These are phyloP conservation scores for Astrocystis sublimbata DNA, from an alignment of 495 filamentous ascomycete species.

Conservation along the genomic window DNA sequence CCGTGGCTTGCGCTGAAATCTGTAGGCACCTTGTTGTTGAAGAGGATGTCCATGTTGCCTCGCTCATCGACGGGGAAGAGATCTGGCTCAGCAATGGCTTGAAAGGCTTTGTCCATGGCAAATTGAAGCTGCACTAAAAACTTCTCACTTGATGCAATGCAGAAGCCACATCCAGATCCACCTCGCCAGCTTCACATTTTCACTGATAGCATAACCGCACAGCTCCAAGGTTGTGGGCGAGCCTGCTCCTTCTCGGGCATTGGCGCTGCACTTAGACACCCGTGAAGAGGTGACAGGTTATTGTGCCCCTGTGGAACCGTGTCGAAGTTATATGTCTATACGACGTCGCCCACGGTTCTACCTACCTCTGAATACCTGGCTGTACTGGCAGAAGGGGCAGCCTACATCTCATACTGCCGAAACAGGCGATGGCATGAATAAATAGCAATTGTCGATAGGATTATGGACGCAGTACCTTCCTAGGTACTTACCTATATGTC, in stretches of 20 bases:
- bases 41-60: constrained; percentile 51
- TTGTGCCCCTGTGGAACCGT: not conserved
- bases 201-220: not conserved
- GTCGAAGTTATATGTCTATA: not conserved
- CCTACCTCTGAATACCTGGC: not conserved
- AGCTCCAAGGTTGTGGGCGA: not conserved
- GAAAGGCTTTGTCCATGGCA: constrained; percentile 66
- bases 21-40: constrained; percentile 60
- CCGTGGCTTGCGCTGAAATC: constrained; percentile 10
- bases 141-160: not conserved
- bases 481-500: too few species aligned
- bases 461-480: not conserved
- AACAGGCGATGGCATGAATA: not conserved
- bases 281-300: not conserved
- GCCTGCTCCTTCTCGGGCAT: too few species aligned
- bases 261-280: not conserved
- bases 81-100: constrained; percentile 86
- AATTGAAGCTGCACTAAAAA: constrained; percentile 19
- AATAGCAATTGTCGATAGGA: not conserved
- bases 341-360: not conserved
- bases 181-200: not conserved
- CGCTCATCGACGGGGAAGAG: constrained; percentile 68
- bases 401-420: not conserved
- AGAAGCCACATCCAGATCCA: not conserved
- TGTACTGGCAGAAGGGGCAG: not conserved